Evolutionary conservation across 129 eudicot species (phyloP).

Genomic region (Scalesia atractyloides): DNA sequence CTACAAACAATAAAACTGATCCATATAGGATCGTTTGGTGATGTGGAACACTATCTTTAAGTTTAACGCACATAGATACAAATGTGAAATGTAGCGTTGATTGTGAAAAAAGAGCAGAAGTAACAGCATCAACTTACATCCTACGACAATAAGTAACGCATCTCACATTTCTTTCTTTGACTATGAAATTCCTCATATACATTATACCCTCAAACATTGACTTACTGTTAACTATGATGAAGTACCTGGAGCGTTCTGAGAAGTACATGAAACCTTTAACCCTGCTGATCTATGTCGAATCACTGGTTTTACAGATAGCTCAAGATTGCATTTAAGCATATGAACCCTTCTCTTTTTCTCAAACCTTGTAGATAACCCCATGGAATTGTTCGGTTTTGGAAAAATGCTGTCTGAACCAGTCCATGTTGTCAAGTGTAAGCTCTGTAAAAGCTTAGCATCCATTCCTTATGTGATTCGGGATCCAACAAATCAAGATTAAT

Average conservation of each 20-base stretch:
- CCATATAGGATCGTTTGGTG: conserved; percentile 5
- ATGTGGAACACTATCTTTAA: neutral
- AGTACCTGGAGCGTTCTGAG: conserved; percentile 66
- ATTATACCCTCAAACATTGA: conserved; percentile 2
- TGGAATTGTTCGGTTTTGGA: conserved; percentile 40
- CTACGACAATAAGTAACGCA: neutral
- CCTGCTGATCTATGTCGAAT: conserved; percentile 31
- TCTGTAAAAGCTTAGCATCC: conserved; percentile 53
- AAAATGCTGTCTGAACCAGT: conserved; percentile 34
- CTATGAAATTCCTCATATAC: conserved; percentile 14
- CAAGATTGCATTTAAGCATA: conserved; percentile 31
- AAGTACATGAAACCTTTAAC: conserved; percentile 60
- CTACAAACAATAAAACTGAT: neutral
- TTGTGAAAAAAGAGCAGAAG: conserved; percentile 1
- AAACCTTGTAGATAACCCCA: conserved; percentile 40
- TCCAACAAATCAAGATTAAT: conserved; percentile 16
- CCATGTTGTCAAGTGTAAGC: conserved; percentile 52
- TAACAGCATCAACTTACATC: conserved; percentile 2
- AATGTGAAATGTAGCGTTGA: neutral
- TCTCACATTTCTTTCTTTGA: conserved; percentile 6
- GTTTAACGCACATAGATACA: conserved; percentile 4
- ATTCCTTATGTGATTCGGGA: conserved; percentile 32
- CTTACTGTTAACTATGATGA: conserved; percentile 6
- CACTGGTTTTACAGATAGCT: conserved; percentile 28
- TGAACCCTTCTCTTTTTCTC: conserved; percentile 40